A percentile compares a stretch with the other conserved stretches of the same genome.
Conservation (phyloP, 805 yeast genomes). For the Hanseniaspora occidentalis region DNA sequence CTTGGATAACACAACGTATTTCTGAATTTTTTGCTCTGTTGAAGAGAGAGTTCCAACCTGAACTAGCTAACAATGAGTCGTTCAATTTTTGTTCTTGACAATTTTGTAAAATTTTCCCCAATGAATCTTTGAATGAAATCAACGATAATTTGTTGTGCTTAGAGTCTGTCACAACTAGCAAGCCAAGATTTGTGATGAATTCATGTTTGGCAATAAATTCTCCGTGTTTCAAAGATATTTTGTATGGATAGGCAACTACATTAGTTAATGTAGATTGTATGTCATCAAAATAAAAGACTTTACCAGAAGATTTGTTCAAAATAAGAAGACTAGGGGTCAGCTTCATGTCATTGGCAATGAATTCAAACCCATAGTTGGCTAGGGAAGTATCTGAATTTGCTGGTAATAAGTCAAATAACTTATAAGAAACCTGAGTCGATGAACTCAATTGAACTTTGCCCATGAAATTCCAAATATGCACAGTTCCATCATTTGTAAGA, state of each 20-base stretch:
- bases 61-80: background rate
- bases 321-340: constrained; percentile 59
- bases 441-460: background rate
- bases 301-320: constrained; percentile 46
- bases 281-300: constrained; percentile 57
- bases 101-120: constrained; percentile 41
- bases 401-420: background rate
- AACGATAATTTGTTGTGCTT: constrained; percentile 36
- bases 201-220: background rate
- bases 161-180: background rate
- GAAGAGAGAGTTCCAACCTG: background rate
- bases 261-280: background rate
- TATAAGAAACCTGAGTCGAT: background rate
- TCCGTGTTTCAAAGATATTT: background rate
- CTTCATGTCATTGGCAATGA: background rate
- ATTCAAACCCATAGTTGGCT: background rate
- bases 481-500: background rate
- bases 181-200: background rate
- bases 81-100: constrained; percentile 19
- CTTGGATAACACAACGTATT: background rate
- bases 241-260: background rate
- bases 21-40: background rate
- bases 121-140: constrained; percentile 50
- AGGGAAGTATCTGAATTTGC: background rate
- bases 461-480: background rate